Base-by-base conservation (phyloP, 305 asterid species). In the Withania somnifera region DNA sequence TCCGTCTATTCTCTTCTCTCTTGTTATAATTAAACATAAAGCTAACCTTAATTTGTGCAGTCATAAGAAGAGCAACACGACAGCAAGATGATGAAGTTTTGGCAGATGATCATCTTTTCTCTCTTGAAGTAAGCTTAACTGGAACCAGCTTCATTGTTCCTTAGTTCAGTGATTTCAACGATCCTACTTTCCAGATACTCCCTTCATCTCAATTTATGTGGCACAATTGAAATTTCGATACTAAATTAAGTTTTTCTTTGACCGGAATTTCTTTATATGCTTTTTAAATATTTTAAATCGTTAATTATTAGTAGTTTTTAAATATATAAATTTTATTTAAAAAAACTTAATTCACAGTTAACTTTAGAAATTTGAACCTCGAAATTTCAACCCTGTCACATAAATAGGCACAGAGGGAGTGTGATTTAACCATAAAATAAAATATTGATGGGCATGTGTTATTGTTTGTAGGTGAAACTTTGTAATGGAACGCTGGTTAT, bases 401-500 rank as follows among this genome's bases (percentile, higher is more conserved):
- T 30, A 30, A 30, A 30, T 30, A 1, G 34, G 2, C 2, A 30
- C 34, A 30, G 34, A 30, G 34, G 3, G 34, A 30, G 15, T 56
- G 20, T 61, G 24, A 38, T 56, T 58, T 22, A 20, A 14, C 36
- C 53, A 14, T 38, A 58, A 5, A 38, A 20, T 58, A 56, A n/a
- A 42, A 26, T 30, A 26, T 26, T 51, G 11, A 24, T 76, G 42
- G 45, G 83, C 78, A 60, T 58, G n/a, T 73, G 30, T 82, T 66
- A 4, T 77, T 86, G 58, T 87, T 85, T 86, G 82, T 92, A 96
- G 98, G 97, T 93, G 40, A 96, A 96, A 85, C 90, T 94, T 87
- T 93, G 98, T 88, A 94, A 89, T 20, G 98, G 99, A 57, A 96
- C 94, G 88, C 83, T 92, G 88, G 82, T 94, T 64, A 76, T 54